Percentiles rank a stretch among this genome's conserved stretches.
Conservation (phyloP, 306 rosid genomes). For the Cercis canadensis region DNA sequence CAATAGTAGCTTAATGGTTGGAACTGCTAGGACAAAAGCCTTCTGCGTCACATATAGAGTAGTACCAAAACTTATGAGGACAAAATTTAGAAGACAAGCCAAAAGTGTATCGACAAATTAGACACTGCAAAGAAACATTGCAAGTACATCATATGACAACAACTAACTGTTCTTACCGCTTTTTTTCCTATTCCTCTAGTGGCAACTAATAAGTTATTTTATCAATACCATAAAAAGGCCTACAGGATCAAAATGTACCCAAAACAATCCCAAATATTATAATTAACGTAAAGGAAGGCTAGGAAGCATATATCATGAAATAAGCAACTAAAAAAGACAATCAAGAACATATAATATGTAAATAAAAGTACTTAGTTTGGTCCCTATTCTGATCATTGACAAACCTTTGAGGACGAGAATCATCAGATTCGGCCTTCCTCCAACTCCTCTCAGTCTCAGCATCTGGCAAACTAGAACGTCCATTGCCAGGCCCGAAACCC, state of each 20-base stretch:
- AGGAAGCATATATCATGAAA: background rate
- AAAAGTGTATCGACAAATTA: conserved; percentile 12
- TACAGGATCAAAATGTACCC: background rate
- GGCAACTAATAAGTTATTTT: background rate
- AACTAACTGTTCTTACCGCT: conserved; percentile 5
- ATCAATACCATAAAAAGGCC: conserved; percentile 23
- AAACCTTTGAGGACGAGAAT: conserved; percentile 66
- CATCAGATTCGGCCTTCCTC: conserved; percentile 67
- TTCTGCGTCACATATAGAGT: background rate
- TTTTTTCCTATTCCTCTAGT: background rate
- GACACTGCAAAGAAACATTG: conserved; percentile 12
- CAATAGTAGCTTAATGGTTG: background rate
- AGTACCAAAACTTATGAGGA: background rate
- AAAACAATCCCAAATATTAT: background rate
- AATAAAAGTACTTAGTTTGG: background rate
- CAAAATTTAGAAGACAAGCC: conserved; percentile 1
- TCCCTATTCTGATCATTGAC: conserved; percentile 22
- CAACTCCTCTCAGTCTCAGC: conserved; percentile 65
- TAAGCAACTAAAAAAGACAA: conserved; percentile 17
- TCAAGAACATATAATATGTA: background rate
- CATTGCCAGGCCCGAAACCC: conserved; percentile 58
- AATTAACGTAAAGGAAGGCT: background rate
- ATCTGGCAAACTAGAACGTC: conserved; percentile 42
- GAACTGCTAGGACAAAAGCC: no score
- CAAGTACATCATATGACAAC: background rate